Percentiles rank a stretch among this genome's conserved stretches.
Evolutionary conservation across 208 protist genomes (phyloP).

Genomic region (Wallacemonas sp.): DNA sequence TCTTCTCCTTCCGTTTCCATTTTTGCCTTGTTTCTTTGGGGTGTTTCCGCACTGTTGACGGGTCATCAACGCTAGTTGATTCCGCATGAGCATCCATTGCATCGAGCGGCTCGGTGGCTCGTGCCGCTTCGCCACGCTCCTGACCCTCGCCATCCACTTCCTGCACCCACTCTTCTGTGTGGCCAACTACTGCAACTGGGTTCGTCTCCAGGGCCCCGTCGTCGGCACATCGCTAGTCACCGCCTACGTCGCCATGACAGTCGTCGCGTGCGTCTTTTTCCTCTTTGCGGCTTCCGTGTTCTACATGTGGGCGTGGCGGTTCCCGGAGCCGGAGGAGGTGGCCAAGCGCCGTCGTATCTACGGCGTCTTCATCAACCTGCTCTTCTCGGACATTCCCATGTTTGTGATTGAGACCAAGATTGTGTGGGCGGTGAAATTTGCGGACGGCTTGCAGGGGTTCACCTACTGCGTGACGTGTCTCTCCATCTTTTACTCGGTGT

Average conservation of each 20-base stretch:
- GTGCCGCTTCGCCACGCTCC: slow-evolving; percentile 59
- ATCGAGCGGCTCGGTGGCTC: slow-evolving; percentile 66
- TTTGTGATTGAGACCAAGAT: slow-evolving; percentile 82
- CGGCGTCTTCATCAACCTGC: slow-evolving; percentile 67
- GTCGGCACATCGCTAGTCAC: slow-evolving; percentile 29
- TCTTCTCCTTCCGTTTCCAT: slow-evolving; percentile 14
- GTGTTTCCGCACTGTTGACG: no score
- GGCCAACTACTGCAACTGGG: slow-evolving; percentile 70
- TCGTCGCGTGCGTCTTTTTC: slow-evolving; percentile 71
- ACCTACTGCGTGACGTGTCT: slow-evolving; percentile 76
- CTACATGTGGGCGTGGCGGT: slow-evolving; percentile 93
- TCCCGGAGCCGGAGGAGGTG: slow-evolving; percentile 84
- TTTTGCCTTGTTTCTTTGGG: no score
- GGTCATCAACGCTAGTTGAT: neutral
- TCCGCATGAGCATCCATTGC: slow-evolving; percentile 31
- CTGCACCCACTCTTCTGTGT: slow-evolving; percentile 75
- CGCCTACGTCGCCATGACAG: slow-evolving; percentile 70
- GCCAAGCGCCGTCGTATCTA: slow-evolving; percentile 83
- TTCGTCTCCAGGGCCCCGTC: slow-evolving; percentile 29
- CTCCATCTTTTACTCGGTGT: slow-evolving; percentile 66
- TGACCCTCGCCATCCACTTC: slow-evolving; percentile 86
- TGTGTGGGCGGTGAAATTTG: slow-evolving; percentile 66
- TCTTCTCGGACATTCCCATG: slow-evolving; percentile 83
- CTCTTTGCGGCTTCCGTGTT: slow-evolving; percentile 74
- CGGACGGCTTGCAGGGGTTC: slow-evolving; percentile 58